Base-by-base conservation (phyloP, 768 basidiomycete species). In the Mycena haematopus region DNA sequence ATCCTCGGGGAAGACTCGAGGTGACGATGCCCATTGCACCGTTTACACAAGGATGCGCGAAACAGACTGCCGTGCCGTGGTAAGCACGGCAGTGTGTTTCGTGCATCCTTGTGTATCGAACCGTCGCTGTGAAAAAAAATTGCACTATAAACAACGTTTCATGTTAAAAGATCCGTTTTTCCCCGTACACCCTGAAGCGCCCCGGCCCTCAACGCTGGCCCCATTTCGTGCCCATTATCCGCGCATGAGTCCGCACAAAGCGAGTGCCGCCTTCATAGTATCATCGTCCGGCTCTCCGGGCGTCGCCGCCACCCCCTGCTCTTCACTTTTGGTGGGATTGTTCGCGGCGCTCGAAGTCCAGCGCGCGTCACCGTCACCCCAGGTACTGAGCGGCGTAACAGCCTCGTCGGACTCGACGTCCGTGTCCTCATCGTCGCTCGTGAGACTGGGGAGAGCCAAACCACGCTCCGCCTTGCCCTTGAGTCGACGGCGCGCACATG, bases 251-350 rank as follows among this genome's bases (percentile, higher is more conserved):
- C 89, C 88, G 71, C 88, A 90, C 21, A 91, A 74, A 45, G 84
- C 85, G 42, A 89, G 75, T 27, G 89, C 89, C 24, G 88, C 89
- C 63, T 83, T 84, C 85, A 91, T 87, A 75, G 85, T 84, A 58
- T 88, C 88, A 35, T 88, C 84, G 71, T 89, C 86, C 47, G 82
- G 80, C 70, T 52, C 73, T 19, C 13, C 50, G 21, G 33, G 17
- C 69, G 19, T 19, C 50, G 33, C 19, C 36, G n/a, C 11, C 40
- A 5, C 50, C 55, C 24, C n/a, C 52, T 3, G 46, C 50, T 19
- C 25, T 19, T 31, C 45, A 15, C 44, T 29, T 27, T 42, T 47
- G 42, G 46, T 33, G 35, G 27, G 40, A 21, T 19, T 53, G 56
- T 29, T 54, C 29, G 19, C 22, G 56, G 22, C 19, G 55, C 47